Conservation (phyloP, 805 yeast genomes). For the Yamadazyma akitaensis region DNA sequence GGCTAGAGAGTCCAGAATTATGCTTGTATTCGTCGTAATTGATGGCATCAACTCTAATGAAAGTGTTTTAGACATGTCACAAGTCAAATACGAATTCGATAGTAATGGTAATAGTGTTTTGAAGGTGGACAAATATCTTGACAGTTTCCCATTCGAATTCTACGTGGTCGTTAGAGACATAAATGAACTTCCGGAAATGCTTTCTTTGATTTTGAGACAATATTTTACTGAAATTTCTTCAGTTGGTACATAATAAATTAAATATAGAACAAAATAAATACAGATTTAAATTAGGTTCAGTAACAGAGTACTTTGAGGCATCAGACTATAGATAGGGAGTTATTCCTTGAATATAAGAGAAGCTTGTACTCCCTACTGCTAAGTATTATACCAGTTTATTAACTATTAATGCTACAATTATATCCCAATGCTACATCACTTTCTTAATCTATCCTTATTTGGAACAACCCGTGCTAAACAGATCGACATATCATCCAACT, state of each 20-base stretch:
- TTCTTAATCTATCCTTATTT: constrained; percentile 8
- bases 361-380: no score
- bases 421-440: not conserved
- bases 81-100: constrained; percentile 78
- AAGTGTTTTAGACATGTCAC: constrained; percentile 91
- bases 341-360: no score
- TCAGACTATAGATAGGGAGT: no score
- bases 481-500: constrained; percentile 52
- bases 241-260: not conserved
- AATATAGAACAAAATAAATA: not conserved
- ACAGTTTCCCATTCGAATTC: constrained; percentile 94
- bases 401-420: not conserved
- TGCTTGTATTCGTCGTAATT: constrained; percentile 91
- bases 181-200: constrained; percentile 85
- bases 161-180: constrained; percentile 91
- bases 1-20: constrained; percentile 87
- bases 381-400: not conserved
- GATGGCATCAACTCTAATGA: constrained; percentile 85
- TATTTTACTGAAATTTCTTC: constrained; percentile 66
- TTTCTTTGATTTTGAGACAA: constrained; percentile 85
- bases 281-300: not conserved
- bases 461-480: constrained; percentile 44
- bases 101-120: constrained; percentile 64
- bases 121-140: constrained; percentile 80
- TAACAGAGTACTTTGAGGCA: no score